Percentiles rank a stretch among this genome's conserved stretches.
These are phyloP conservation scores for Exobasidium rhododendri DNA, from an alignment of 1,284 basidiomycete species.

Conservation along the genomic window DNA sequence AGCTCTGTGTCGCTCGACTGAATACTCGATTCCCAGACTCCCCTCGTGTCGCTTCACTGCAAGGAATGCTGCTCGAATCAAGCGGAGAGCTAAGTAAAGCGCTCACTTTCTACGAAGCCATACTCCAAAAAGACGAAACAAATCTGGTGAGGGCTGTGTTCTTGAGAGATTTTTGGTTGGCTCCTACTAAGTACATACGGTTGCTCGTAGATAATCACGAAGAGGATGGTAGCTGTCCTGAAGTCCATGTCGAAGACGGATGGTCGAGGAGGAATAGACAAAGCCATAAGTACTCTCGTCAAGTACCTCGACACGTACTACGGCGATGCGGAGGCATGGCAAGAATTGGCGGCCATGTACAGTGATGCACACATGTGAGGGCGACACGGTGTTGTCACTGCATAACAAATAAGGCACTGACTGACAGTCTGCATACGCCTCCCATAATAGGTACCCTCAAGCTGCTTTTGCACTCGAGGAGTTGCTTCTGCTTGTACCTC, in stretches of 20 bases:
- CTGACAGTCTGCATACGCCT: constrained; percentile 11
- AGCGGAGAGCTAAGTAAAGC: constrained; percentile 59
- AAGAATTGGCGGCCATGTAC: constrained; percentile 87
- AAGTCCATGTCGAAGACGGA: constrained; percentile 20
- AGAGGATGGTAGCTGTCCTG: constrained; percentile 72
- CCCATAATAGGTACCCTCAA: constrained; percentile 60
- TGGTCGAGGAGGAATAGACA: constrained; percentile 48
- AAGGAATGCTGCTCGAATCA: constrained; percentile 80
- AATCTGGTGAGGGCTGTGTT: constrained; percentile 65
- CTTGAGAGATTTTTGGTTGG: neutral
- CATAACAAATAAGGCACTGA: constrained; percentile 34
- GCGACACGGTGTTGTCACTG: constrained; percentile 17
- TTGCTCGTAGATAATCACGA: constrained; percentile 68
- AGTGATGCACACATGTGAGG: constrained; percentile 71
- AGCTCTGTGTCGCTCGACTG: constrained; percentile 70
- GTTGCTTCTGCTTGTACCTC: constrained; percentile 73
- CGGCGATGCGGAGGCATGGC: constrained; percentile 85
- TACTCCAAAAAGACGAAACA: constrained; percentile 69
- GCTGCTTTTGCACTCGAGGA: constrained; percentile 75
- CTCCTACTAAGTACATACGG: neutral
- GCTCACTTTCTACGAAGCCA: constrained; percentile 67
- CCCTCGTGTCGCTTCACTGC: constrained; percentile 75
- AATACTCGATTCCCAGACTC: constrained; percentile 73
- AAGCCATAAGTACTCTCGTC: constrained; percentile 72
- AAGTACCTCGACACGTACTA: constrained; percentile 88